Conservation (phyloP, 768 basidiomycete genomes). For the Pisolithus microcarpus region DNA sequence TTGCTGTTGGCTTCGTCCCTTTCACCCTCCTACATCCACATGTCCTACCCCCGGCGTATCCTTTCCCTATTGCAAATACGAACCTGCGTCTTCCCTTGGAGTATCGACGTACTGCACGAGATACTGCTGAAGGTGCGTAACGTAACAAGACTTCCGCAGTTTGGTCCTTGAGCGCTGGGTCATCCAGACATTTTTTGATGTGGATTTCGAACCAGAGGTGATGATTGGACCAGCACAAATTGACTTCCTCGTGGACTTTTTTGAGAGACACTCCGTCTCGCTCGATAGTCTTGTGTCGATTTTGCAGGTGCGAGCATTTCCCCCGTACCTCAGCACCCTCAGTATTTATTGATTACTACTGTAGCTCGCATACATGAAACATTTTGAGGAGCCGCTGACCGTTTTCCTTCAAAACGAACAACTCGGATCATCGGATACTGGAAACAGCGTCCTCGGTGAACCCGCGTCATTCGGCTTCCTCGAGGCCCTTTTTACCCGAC, state of each 20-base stretch:
- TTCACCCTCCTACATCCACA: conserved; percentile 50
- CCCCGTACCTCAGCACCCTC: background rate
- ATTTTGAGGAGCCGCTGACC: conserved; percentile 59
- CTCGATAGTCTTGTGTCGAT: conserved; percentile 50
- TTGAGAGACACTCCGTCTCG: conserved; percentile 48
- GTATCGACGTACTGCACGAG: conserved; percentile 41
- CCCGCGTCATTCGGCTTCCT: conserved; percentile 28
- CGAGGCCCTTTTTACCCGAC: conserved; percentile 30
- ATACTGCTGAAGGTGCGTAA: conserved; percentile 46
- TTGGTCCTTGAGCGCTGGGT: background rate
- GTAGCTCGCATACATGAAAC: conserved; percentile 62
- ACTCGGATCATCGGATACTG: background rate
- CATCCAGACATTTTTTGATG: conserved; percentile 57
- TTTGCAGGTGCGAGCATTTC: conserved; percentile 45
- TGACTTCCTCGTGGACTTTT: conserved; percentile 52
- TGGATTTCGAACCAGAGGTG: conserved; percentile 51
- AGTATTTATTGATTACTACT: background rate
- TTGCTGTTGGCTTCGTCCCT: conserved; percentile 52
- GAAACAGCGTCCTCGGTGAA: conserved; percentile 8
- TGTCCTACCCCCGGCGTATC: conserved; percentile 51
- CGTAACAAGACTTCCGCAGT: background rate
- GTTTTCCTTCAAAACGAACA: conserved; percentile 16
- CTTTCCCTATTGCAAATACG: conserved; percentile 52
- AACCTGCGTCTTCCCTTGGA: conserved; percentile 44
- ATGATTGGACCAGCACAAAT: conserved; percentile 54